Base-by-base conservation (phyloP, 2,329 filamentous ascomycete species). In the Paraphoma sp. region DNA sequence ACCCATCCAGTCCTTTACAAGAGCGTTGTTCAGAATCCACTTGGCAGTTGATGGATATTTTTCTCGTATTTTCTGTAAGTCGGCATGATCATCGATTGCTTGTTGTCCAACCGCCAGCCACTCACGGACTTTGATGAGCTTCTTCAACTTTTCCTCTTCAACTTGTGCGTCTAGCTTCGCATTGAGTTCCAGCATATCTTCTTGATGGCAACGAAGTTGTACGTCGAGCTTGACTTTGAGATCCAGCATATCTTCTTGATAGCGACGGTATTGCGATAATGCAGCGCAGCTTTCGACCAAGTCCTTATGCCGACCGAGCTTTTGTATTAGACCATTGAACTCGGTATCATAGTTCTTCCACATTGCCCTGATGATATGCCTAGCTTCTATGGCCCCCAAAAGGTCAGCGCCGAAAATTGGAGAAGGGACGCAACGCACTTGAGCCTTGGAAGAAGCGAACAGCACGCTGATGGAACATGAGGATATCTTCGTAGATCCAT, bases 391-490 rank as follows among this genome's bases (percentile, higher is more conserved):
- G 23, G 23, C 23, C 23, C 23, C 23, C 23, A 23, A 23, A 23
- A 23, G 23, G 23, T 23, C 23, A 23, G 23, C 23, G 23, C 23
- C 23, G 23, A 23, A 23, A 23, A 23, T 3, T 5, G 5, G 5
- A 23, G 23, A 23, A 2, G 23, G 23, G 23, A 23, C 8, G 12
- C 9, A 18, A 59, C 61, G 47, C 51, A 70, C 68, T 11, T 44
- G 51, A 63, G 4, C 64, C 63, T 5, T 54, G 51, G n/a, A 71
- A 70, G 51, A 67, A 70, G 31, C 65, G 59, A 43, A 79, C 54
- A 0, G 76, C 72, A 31, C 65, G 54, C 23, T 62, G 56, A 53
- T 80, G 78, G 51, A 80, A 80, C 2, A 75, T 71, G 0, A 80
- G 63, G 9, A 78, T 74, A 48, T 80, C 77, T 6, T 64, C 59